Conservation (phyloP, 805 yeast genomes). For the Candida glaebosa region DNA sequence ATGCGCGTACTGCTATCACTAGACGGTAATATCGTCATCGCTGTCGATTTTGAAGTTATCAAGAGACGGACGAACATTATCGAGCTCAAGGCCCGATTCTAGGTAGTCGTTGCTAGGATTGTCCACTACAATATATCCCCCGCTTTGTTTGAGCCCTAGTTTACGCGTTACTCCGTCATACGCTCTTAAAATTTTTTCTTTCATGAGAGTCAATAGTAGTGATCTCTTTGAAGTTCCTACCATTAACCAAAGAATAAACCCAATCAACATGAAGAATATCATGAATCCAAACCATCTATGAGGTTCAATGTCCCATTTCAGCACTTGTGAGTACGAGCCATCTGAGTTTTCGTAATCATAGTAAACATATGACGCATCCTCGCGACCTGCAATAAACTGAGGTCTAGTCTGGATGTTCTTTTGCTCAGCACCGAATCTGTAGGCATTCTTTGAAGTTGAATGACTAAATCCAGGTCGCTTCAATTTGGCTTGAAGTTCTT, state of each 20-base stretch:
- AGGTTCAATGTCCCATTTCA: conserved; percentile 43
- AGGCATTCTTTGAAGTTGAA: conserved; percentile 45
- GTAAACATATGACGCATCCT: conserved; percentile 16
- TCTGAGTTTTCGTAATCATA: conserved; percentile 29
- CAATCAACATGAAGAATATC: conserved; percentile 24
- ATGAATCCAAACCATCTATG: conserved; percentile 39
- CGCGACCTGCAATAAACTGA: conserved; percentile 20
- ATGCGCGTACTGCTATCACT: neutral
- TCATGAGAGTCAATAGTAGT: conserved; percentile 3
- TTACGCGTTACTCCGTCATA: neutral
- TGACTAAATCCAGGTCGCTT: conserved; percentile 46
- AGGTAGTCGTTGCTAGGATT: conserved; percentile 1
- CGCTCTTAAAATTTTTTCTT: neutral
- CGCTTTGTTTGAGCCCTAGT: neutral
- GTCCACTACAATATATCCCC: neutral
- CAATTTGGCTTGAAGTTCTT: conserved; percentile 2
- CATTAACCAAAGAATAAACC: conserved; percentile 28
- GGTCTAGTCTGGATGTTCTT: conserved; percentile 43
- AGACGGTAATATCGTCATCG: conserved; percentile 13
- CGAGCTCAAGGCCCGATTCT: conserved; percentile 10
- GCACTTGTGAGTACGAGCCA: conserved; percentile 26
- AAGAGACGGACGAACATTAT: conserved; percentile 4
- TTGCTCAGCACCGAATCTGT: conserved; percentile 53
- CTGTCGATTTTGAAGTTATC: conserved; percentile 17
- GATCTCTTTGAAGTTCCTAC: conserved; percentile 26